phyloP scores from a whole-genome alignment of 1,139 yeast species.

The Saccharomyces hybrid region DNA sequence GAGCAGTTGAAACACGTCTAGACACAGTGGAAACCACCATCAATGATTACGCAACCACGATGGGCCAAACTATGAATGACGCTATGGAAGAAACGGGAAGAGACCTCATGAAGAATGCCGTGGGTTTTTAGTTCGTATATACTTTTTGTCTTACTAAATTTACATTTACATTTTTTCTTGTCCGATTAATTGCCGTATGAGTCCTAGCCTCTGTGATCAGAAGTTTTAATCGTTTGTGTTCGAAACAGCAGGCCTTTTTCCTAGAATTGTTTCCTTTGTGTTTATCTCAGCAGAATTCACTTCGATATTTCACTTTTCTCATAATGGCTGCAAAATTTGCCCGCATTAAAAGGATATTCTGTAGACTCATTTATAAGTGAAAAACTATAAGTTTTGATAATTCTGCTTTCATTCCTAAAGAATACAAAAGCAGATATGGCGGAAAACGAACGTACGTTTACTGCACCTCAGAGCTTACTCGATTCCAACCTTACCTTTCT shows the following conservation, averaged over 20 bases:
- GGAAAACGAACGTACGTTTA: not conserved
- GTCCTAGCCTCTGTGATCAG: not conserved
- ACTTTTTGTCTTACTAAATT: not conserved
- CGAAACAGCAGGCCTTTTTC: not conserved
- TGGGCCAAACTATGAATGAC: conserved; percentile 49
- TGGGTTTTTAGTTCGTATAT: conserved; percentile 38
- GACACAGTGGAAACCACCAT: conserved; percentile 49
- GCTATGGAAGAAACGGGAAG: conserved; percentile 44
- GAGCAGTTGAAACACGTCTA: conserved; percentile 45
- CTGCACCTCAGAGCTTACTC: not conserved
- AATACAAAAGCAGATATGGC: not conserved
- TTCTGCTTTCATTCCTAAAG: not conserved
- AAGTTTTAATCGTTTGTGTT: too few species aligned
- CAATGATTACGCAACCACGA: conserved; percentile 49
- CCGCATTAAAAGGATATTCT: not conserved
- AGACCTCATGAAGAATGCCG: conserved; percentile 44
- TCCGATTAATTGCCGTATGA: not conserved
- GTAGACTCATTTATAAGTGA: not conserved
- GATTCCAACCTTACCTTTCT: conserved; percentile 8
- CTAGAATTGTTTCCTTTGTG: not conserved
- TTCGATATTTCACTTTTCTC: not conserved
- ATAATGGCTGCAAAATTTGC: not conserved
- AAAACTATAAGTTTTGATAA: not conserved
- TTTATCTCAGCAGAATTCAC: not conserved
- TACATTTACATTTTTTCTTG: not conserved